A percentile compares a stretch with the other conserved stretches of the same genome.
These are phyloP conservation scores for Alternaria brassicicola DNA, from an alignment of 2,329 filamentous ascomycete genomes.

Conservation along the genomic window DNA sequence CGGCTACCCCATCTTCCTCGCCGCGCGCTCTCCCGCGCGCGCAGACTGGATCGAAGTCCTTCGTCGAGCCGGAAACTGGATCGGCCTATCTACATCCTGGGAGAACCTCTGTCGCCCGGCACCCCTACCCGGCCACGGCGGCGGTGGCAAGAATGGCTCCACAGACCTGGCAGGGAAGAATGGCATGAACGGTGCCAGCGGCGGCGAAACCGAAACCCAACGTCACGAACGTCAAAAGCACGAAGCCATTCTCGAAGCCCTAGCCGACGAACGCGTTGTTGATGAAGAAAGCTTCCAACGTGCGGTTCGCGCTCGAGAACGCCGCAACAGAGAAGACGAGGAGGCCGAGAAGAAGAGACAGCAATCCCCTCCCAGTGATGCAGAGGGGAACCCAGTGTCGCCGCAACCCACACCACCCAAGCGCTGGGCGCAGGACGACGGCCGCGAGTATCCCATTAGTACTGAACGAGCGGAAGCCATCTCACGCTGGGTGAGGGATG, in stretches of 20 bases:
- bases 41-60: constrained; percentile 82
- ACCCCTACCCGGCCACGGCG: constrained; percentile 46
- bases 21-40: constrained; percentile 71
- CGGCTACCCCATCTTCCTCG: constrained; percentile 80
- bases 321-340: constrained; percentile 63
- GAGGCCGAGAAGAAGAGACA: constrained; percentile 42
- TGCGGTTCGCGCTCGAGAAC: constrained; percentile 66
- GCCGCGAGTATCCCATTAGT: constrained; percentile 70
- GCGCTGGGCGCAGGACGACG: constrained; percentile 68
- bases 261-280: constrained; percentile 70
- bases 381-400: constrained; percentile 1
- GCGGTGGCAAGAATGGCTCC: not conserved
- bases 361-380: not conserved
- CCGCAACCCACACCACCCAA: constrained; percentile 49
- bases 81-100: constrained; percentile 70
- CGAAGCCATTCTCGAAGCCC: constrained; percentile 69
- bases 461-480: constrained; percentile 74
- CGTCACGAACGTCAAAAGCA: constrained; percentile 66
- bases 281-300: constrained; percentile 70
- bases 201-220: constrained; percentile 57
- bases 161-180: not conserved
- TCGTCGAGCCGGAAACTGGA: constrained; percentile 70
- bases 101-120: constrained; percentile 68
- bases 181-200: not conserved
- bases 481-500: constrained; percentile 68